Base-by-base conservation (phyloP, 192 early-diverging fungal genomes). In the Podila horticola region DNA sequence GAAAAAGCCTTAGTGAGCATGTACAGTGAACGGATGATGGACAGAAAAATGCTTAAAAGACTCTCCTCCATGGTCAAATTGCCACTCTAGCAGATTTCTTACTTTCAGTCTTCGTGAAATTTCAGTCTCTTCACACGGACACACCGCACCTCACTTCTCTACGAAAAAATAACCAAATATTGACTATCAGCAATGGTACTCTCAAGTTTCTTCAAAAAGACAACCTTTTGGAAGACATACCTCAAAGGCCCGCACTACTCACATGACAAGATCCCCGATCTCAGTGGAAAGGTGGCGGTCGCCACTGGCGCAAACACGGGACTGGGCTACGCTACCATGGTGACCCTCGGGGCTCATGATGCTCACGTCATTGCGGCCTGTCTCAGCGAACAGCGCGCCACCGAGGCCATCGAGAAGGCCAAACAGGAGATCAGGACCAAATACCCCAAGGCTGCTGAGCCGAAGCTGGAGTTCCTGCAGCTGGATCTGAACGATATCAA, bases 241-340 rank as follows among this genome's bases (percentile, higher is more conserved):
- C 9, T 74, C 65, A 62, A 59, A 2, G 45, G 64, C 19, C 50
- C 67, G 31, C 41, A 65, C 5, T 74, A 63, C 45, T 66, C 74
- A 3, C 52, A 71, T 15, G 75, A 82, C 20, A 29, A 79, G 7
- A 84, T 74, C 52, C 74, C 83, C 49, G 75, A 79, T 24, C 64
- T 84, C 10, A 57, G 72, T 8, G 83, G 75, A 61, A 86, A 88
- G 52, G 60, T n/a, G 30, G 77, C 77, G 13, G 83, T 89, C 24
- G 69, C 87, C 29, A 89, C 86, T 6, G 88, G 88, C 0, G 82
- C 79, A 31, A 89, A 84, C 45, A 63, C 82, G 17, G 88, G 88
- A 3, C 50, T 83, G 1, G 82, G 82, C 33, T 83, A 69, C 69
- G 34, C 34, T 2, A 83, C 66, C 20, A 72, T 64, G 12, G 59